Evolutionary conservation across 2,329 filamentous ascomycete species (phyloP).

Genomic region (Fusarium cyanostomum): DNA sequence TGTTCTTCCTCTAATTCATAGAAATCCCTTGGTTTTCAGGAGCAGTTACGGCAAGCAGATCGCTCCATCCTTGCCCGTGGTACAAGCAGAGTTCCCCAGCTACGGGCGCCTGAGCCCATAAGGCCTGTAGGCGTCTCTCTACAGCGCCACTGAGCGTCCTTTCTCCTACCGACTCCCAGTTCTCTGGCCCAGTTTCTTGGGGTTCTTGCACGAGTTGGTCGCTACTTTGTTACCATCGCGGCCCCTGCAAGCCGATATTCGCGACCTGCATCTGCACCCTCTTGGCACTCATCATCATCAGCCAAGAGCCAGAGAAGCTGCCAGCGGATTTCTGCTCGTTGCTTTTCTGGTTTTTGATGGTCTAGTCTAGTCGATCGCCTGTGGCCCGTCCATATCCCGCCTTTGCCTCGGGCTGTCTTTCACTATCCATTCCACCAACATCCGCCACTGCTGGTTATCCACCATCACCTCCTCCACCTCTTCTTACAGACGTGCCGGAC

Average conservation of each 20-base stretch:
- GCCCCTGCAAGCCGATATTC: constrained; percentile 30
- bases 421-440: constrained; percentile 18
- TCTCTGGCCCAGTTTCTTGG: background rate
- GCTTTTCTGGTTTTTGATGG: constrained; percentile 1
- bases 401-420: constrained; percentile 15
- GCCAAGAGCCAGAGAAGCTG: constrained; percentile 21
- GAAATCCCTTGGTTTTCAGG: constrained; percentile 23
- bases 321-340: background rate
- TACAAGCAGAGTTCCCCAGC: constrained; percentile 22
- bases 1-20: background rate
- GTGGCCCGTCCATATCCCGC: background rate
- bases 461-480: constrained; percentile 25
- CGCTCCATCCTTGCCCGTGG: constrained; percentile 26
- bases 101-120: constrained; percentile 38
- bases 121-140: constrained; percentile 35
- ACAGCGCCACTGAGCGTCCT: constrained; percentile 35
- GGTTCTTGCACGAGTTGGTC: background rate
- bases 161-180: background rate
- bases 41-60: constrained; percentile 30
- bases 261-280: constrained; percentile 33
- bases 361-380: background rate
- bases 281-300: constrained; percentile 35
- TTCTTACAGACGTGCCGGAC: background rate
- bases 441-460: constrained; percentile 28
- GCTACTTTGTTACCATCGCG: constrained; percentile 1